These are phyloP conservation scores for Lenzites betulinus DNA, from an alignment of 768 basidiomycete species.

Conservation along the genomic window DNA sequence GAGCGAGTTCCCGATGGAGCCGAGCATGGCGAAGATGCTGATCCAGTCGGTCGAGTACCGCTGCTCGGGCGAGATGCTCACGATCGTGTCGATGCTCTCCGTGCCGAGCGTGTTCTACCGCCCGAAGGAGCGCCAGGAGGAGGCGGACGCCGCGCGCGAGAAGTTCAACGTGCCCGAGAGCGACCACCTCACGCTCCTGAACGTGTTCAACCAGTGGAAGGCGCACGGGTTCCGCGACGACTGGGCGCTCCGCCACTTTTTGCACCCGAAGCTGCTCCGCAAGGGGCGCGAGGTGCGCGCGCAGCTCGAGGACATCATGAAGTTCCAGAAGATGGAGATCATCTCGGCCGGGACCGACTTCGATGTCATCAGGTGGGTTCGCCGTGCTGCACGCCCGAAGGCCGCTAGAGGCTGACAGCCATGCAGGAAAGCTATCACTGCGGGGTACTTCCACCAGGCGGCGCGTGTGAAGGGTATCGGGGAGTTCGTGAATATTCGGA, in stretches of 20 bases:
- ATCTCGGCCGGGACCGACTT: constrained; percentile 94
- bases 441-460: constrained; percentile 99
- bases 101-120: constrained; percentile 98
- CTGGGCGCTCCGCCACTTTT: constrained; percentile 93
- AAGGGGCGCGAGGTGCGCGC: constrained; percentile 94
- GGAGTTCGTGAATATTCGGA: constrained; percentile 96
- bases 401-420: background rate
- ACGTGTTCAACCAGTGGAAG: constrained; percentile 99
- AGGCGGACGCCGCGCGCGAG: constrained; percentile 95
- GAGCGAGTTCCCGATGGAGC: constrained; percentile 99
- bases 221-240: constrained; percentile 90
- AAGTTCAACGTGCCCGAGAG: constrained; percentile 99
- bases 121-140: constrained; percentile 96
- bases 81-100: constrained; percentile 98
- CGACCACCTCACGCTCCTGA: constrained; percentile 92
- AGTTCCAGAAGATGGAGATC: constrained; percentile 95
- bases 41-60: constrained; percentile 92
- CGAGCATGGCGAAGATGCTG: constrained; percentile 98
- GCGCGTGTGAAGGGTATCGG: constrained; percentile 98
- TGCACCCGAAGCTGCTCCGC: constrained; percentile 93
- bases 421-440: constrained; percentile 89
- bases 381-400: background rate
- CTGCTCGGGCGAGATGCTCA: constrained; percentile 95
- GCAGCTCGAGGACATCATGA: constrained; percentile 99
- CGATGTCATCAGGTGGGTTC: constrained; percentile 73